Conservation (phyloP, 345 rosid genomes). For the Eucalyptus erythrocorys region DNA sequence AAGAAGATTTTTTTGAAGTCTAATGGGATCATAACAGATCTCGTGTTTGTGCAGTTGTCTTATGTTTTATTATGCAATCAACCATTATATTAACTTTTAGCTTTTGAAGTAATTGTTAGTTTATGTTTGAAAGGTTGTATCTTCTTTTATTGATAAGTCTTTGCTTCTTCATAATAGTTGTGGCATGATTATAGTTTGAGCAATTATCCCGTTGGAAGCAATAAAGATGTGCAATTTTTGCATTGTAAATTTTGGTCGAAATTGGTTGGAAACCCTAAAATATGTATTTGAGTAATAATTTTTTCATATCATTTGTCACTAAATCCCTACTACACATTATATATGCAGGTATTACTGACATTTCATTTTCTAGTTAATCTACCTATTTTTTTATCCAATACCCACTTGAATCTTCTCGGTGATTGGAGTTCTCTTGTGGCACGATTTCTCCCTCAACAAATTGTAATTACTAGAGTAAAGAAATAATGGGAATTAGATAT, state of each 20-base stretch:
- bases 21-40: conserved; percentile 73
- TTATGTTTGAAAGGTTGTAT: not conserved
- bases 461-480: too few relatives aligned
- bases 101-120: not conserved
- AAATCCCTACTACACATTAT: too few relatives aligned
- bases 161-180: conserved; percentile 27
- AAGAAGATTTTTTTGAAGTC: conserved; percentile 80
- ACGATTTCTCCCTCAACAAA: too few relatives aligned
- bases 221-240: rapidly evolving
- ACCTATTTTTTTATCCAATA: too few relatives aligned
- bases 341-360: too few relatives aligned
- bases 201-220: not conserved
- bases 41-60: conserved; percentile 74
- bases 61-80: conserved; percentile 69
- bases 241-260: too few relatives aligned
- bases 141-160: not conserved
- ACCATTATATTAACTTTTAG: not conserved
- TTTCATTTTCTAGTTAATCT: too few relatives aligned
- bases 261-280: too few relatives aligned
- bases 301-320: too few relatives aligned
- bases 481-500: rapidly evolving
- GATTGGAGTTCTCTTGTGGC: too few relatives aligned
- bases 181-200: conserved; percentile 50
- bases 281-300: too few relatives aligned
- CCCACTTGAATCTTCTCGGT: too few relatives aligned